Conservation (phyloP, 495 filamentous ascomycete genomes). For the Hyaloscypha bicolor region DNA sequence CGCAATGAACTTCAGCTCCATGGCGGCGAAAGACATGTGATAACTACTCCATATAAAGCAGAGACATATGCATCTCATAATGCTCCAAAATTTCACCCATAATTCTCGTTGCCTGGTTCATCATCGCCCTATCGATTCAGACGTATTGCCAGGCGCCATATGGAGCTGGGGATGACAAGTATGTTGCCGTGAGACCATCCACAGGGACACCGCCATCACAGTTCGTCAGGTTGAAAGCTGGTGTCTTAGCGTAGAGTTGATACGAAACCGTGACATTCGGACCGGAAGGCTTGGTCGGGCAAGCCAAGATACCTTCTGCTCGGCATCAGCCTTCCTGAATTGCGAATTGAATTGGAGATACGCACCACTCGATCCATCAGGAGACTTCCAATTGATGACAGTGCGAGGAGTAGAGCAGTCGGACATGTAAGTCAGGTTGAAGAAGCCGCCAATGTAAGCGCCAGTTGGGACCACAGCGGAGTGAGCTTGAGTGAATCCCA, state of each 20-base stretch:
- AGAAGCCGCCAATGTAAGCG: conserved; percentile 49
- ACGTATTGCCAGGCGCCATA: conserved; percentile 25
- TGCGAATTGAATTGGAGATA: not conserved
- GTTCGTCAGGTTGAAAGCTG: conserved; percentile 23
- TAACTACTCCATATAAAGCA: not conserved
- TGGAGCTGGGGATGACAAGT: not conserved
- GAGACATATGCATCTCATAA: not conserved
- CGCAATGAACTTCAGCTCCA: not conserved
- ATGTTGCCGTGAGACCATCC: conserved; percentile 14
- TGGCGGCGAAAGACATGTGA: not conserved
- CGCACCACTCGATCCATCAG: conserved; percentile 6
- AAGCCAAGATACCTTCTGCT: conserved; percentile 25
- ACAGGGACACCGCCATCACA: conserved; percentile 12
- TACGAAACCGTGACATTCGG: not conserved
- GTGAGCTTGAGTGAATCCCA: conserved; percentile 64
- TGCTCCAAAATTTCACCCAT: not conserved
- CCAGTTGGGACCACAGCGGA: conserved; percentile 59
- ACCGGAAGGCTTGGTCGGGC: not conserved
- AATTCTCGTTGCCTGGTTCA: not conserved
- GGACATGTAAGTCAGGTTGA: conserved; percentile 20
- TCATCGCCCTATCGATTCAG: not conserved
- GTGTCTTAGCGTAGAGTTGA: conserved; percentile 24
- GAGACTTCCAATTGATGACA: conserved; percentile 18
- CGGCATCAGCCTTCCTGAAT: conserved; percentile 2
- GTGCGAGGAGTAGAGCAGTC: not conserved